phyloP scores from a whole-genome alignment of 1,284 basidiomycete genomes.

The Sanghuangporus weigelae region DNA sequence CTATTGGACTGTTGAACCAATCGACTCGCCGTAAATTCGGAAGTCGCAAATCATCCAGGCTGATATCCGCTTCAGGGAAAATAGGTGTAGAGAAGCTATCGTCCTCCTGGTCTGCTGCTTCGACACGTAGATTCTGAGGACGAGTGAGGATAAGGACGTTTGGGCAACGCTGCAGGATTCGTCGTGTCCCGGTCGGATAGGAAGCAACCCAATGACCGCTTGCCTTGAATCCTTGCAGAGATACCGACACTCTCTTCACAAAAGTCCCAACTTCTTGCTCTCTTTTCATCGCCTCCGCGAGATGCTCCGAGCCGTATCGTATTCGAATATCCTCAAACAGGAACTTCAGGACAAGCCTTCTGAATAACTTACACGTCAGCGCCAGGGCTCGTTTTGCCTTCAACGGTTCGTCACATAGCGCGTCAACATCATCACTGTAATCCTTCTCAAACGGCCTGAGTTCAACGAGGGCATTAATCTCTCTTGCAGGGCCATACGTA shows the following conservation, averaged over 20 bases:
- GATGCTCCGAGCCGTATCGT: conserved; percentile 1
- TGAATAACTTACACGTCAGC: neutral
- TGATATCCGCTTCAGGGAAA: neutral
- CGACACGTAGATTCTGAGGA: neutral
- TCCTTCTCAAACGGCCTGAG: neutral
- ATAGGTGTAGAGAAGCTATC: neutral
- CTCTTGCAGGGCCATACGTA: neutral
- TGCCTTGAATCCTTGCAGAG: neutral
- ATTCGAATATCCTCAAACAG: conserved; percentile 7
- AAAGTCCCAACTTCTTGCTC: neutral
- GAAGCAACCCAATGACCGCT: neutral
- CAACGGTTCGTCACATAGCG: neutral
- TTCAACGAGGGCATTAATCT: neutral
- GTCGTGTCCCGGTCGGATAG: neutral
- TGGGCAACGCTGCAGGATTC: conserved; percentile 2
- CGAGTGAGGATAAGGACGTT: conserved; percentile 4
- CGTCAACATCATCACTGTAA: neutral
- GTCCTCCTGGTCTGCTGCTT: neutral
- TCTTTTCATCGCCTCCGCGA: neutral
- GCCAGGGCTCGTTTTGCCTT: neutral
- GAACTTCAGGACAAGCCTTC: neutral
- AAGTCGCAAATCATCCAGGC: neutral
- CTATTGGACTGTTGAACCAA: conserved; percentile 1
- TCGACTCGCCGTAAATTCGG: neutral
- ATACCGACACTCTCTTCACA: conserved; percentile 1